A percentile compares a stretch with the other conserved stretches of the same genome.
Conservation (phyloP, 495 filamentous ascomycete genomes). For the Aspergillus egyptiacus region DNA sequence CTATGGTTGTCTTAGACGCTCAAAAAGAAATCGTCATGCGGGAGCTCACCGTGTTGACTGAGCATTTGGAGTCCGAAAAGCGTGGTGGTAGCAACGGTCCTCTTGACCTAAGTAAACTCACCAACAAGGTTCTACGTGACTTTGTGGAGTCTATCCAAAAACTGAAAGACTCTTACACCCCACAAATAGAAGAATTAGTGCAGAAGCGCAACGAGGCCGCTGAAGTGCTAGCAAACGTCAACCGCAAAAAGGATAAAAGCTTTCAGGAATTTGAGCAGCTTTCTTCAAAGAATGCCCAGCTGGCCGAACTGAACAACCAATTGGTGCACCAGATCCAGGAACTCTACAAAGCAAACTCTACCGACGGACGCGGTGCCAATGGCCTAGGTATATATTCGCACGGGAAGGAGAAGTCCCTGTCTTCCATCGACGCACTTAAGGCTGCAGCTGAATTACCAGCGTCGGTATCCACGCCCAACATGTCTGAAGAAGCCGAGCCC, state of each 20-base stretch:
- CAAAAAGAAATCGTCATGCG: conserved; percentile 92
- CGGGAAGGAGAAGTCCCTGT: conserved; percentile 65
- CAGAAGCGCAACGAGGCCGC: conserved; percentile 72
- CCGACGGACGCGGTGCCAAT: conserved; percentile 54
- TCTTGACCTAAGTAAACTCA: conserved; percentile 67
- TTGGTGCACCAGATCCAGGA: conserved; percentile 91
- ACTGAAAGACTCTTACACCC: conserved; percentile 72
- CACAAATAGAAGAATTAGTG: conserved; percentile 77
- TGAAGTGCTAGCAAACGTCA: conserved; percentile 74
- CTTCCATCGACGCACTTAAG: conserved; percentile 53
- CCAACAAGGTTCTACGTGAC: conserved; percentile 78
- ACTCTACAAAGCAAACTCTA: conserved; percentile 74
- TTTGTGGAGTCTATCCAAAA: conserved; percentile 82
- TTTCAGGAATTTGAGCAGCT: conserved; percentile 94
- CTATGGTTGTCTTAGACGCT: conserved; percentile 90
- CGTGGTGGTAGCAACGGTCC: conserved; percentile 50
- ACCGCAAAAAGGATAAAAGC: conserved; percentile 79
- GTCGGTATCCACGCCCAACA: conserved; percentile 51
- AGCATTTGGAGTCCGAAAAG: conserved; percentile 64
- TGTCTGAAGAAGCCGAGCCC: conserved; percentile 61
- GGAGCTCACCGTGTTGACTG: conserved; percentile 82
- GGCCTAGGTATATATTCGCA: conserved; percentile 84
- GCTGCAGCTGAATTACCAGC: conserved; percentile 45
- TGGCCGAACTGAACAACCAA: conserved; percentile 91
- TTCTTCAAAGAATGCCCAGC: conserved; percentile 85